Conservation (phyloP, 2,329 filamentous ascomycete genomes). For the Thelonectria rubi region DNA sequence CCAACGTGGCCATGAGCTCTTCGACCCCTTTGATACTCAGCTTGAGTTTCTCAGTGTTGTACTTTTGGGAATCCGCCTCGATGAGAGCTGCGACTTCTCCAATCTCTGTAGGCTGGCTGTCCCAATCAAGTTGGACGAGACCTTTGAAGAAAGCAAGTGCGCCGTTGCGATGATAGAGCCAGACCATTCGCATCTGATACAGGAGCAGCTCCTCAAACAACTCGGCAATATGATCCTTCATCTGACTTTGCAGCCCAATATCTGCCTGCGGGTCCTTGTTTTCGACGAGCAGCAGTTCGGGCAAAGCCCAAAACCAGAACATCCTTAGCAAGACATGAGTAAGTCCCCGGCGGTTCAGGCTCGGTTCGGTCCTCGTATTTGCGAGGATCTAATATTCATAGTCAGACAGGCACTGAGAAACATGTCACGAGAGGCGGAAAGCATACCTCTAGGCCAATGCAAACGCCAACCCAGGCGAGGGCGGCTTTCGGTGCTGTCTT, state of each 20-base stretch:
- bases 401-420: too few relatives aligned
- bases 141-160: neutral
- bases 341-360: neutral
- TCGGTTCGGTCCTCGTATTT: neutral
- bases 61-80: neutral
- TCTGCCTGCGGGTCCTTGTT: neutral
- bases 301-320: neutral
- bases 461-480: neutral
- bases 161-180: neutral
- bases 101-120: neutral
- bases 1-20: neutral
- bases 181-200: neutral
- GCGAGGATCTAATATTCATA: neutral
- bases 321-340: neutral
- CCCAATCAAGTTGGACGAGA: neutral
- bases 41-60: neutral
- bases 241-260: neutral
- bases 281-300: neutral
- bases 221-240: neutral
- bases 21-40: neutral
- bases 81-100: neutral
- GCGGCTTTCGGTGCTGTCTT: neutral
- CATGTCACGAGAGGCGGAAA: neutral
- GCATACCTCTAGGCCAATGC: neutral
- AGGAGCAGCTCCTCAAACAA: neutral